Percentiles rank a stretch among this genome's conserved stretches.
Conservation (phyloP, 257 asterid genomes). For the Capsicum baccatum region DNA sequence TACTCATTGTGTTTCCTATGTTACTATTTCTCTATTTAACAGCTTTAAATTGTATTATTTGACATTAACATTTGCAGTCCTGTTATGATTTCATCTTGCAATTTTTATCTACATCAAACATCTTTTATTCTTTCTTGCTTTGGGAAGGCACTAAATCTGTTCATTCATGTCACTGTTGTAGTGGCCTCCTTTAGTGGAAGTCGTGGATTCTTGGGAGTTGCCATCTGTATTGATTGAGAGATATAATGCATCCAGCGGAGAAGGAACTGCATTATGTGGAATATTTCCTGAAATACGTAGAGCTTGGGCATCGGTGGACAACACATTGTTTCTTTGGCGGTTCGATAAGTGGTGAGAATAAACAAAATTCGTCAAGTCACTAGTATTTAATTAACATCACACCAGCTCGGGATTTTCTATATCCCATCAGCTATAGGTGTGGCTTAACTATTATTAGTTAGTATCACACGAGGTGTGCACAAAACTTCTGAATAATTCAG, state of each 20-base stretch:
- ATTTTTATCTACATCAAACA: not conserved
- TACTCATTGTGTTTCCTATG: conserved; percentile 10
- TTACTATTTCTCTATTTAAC: not conserved
- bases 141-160: conserved; percentile 13
- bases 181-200: conserved; percentile 98
- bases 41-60: conserved; percentile 3
- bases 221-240: conserved; percentile 89
- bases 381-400: not conserved
- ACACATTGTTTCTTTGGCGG: conserved; percentile 90
- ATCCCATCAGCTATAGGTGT: not conserved
- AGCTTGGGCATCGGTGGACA: conserved; percentile 99
- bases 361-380: not conserved
- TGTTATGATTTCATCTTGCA: not conserved
- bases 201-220: conserved; percentile 93
- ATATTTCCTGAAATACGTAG: conserved; percentile 93
- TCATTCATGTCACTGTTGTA: conserved; percentile 46
- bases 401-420: conserved; percentile 23
- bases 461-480: not conserved
- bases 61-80: conserved; percentile 4
- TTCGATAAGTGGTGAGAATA: conserved; percentile 86
- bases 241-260: conserved; percentile 92
- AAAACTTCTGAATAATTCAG: conserved; percentile 13
- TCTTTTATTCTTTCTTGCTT: conserved; percentile 7
- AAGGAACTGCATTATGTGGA: conserved; percentile 97
- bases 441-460: conserved; percentile 2